Evolutionary conservation across 257 asterid genomes (phyloP), one percentile per base, ranked within the genome.

Genomic region (Solanum verrucosum): DNA sequence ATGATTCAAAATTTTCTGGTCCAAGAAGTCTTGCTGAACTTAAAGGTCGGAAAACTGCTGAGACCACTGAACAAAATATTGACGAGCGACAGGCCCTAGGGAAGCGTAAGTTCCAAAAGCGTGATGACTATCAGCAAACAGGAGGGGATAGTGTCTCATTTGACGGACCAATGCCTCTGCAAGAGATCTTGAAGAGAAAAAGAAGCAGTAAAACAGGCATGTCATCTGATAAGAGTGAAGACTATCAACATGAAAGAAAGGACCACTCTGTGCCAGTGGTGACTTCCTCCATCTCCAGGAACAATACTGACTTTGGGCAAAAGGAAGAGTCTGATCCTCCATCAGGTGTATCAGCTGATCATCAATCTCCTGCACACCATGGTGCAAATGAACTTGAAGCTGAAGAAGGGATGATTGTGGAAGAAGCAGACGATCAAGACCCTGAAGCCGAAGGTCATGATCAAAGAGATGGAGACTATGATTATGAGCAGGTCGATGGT

Each of bases 141-240:
- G 95, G 88, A 84, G 89, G 46, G 67, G 91, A 87, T 70, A 14
- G 1, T 77, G 86, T 93, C 46, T 91, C 98, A n/a, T 96, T 96
- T 87, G 98, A 96, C 73, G 98, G 98, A 52, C 99, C 99, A 33
- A 96, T 92, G 96, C 96, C 99, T n/a, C 93, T 96, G 40, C 87
- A 92, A 78, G 98, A 95, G 93, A 96, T 96, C 88, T 91, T 96
- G 88, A 96, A 94, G 92, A 94, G 98, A 74, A 96, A 96, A 92
- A 93, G 91, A 89, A 91, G 95, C 88, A 72, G 35, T 65, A 96
- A 87, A 89, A 88, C 77, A 44, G 65, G 65, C 63, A 87, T 88
- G 87, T 77, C 38, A 31, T 88, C 67, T 56, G 91, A 71, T 56
- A 56, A 29, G 68, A 56, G 34, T 88, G 84, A 49, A 83, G 93